Conservation (phyloP, 371 early-diverging fungal genomes). For the Apophysomyces sp. region DNA sequence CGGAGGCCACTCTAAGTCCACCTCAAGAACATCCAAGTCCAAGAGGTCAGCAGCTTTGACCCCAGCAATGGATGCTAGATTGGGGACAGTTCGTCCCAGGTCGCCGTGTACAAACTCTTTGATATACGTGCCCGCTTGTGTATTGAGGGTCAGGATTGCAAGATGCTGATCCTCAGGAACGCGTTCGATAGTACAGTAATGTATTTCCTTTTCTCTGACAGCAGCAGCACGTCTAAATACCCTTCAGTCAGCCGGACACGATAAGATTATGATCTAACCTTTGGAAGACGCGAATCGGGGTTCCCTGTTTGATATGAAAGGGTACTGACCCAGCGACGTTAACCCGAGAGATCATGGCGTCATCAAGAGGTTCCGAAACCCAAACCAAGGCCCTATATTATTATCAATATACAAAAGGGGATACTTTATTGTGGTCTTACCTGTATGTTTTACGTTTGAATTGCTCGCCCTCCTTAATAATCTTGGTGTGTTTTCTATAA, state of each 20-base stretch:
- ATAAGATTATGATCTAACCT: constrained; percentile 31
- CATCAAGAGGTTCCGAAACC: constrained; percentile 56
- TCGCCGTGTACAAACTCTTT: constrained; percentile 99
- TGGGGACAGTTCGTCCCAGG: constrained; percentile 89
- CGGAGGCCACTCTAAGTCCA: constrained; percentile 78
- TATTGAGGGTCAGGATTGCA: constrained; percentile 66
- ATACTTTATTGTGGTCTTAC: too few relatives aligned
- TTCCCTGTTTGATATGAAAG: constrained; percentile 82
- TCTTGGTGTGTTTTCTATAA: constrained; percentile 49
- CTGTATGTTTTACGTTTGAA: constrained; percentile 83
- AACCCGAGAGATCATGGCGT: constrained; percentile 52
- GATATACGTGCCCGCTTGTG: constrained; percentile 97
- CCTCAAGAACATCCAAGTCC: constrained; percentile 83
- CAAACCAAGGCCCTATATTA: constrained; percentile 67
- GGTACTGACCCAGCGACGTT: constrained; percentile 43
- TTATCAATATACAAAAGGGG: too few relatives aligned
- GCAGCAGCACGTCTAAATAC: constrained; percentile 69
- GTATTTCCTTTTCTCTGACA: constrained; percentile 69
- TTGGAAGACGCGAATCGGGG: constrained; percentile 93
- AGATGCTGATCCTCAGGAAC: constrained; percentile 41
- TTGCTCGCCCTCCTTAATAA: constrained; percentile 86
- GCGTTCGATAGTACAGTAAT: constrained; percentile 39
- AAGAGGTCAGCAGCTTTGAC: constrained; percentile 74
- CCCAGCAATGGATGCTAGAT: constrained; percentile 66
- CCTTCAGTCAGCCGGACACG: background rate